These are phyloP conservation scores for Stephanodiscus minutulus DNA, from an alignment of 108 stramenopile genomes.

Conservation along the genomic window DNA sequence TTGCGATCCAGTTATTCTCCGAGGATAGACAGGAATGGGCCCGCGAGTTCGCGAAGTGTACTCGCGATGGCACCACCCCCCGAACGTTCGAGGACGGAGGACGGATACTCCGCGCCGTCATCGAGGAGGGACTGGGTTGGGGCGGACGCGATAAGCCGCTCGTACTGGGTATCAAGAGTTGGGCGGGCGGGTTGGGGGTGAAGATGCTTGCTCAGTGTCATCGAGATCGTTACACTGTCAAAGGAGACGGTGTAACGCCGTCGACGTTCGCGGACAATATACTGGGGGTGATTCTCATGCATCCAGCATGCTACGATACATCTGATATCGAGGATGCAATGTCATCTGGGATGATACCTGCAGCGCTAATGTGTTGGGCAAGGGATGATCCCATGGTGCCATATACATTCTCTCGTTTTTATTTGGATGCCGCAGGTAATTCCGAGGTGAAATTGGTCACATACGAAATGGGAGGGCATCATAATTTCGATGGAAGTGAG, in stretches of 20 bases:
- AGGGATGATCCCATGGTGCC: constrained; percentile 1
- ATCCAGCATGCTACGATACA: neutral
- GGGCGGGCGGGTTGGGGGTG: neutral
- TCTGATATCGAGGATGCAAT: neutral
- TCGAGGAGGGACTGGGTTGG: constrained; percentile 10
- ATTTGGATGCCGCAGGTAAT: constrained; percentile 13
- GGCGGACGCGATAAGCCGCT: neutral
- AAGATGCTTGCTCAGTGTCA: neutral
- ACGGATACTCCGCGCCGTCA: neutral
- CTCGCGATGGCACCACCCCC: neutral
- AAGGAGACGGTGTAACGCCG: neutral
- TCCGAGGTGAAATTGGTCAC: neutral
- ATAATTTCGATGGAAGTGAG: constrained; percentile 9
- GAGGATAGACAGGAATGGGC: neutral
- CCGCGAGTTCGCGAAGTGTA: neutral
- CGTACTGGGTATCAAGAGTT: constrained; percentile 7
- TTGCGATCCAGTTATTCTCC: neutral
- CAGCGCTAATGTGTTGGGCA: constrained; percentile 11
- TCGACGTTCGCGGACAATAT: neutral
- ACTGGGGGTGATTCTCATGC: neutral
- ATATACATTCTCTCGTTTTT: neutral
- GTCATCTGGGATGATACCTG: neutral
- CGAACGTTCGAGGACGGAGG: neutral
- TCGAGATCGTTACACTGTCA: neutral
- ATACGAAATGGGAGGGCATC: constrained; percentile 5